phyloP scores from a whole-genome alignment of 768 basidiomycete species.

The Serendipita indica region DNA sequence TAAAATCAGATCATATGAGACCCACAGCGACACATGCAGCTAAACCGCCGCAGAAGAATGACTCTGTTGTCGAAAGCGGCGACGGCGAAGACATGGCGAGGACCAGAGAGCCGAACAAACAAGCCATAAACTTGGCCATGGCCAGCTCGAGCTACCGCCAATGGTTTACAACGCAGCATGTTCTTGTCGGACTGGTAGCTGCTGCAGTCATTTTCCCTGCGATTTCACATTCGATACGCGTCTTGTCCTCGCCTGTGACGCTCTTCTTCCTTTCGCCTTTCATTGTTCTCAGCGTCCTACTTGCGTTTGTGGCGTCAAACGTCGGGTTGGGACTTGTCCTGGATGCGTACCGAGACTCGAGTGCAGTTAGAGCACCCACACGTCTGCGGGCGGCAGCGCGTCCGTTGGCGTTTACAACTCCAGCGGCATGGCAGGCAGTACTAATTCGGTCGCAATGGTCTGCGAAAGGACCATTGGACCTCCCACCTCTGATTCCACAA shows the following conservation, averaged over 20 bases:
- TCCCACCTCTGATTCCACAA: slow-evolving; percentile 49
- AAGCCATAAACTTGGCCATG: not conserved
- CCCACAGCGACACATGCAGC: slow-evolving; percentile 84
- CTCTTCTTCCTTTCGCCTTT: slow-evolving; percentile 51
- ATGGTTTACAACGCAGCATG: not conserved
- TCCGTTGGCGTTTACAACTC: slow-evolving; percentile 75
- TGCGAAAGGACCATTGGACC: slow-evolving; percentile 48
- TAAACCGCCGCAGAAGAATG: slow-evolving; percentile 77
- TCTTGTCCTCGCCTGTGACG: slow-evolving; percentile 46
- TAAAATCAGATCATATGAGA: slow-evolving; percentile 12
- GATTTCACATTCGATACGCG: not conserved
- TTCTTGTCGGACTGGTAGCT: slow-evolving; percentile 3
- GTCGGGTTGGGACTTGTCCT: slow-evolving; percentile 29
- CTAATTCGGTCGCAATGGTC: slow-evolving; percentile 85
- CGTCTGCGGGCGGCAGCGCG: slow-evolving; percentile 37
- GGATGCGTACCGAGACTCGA: slow-evolving; percentile 11
- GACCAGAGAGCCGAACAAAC: slow-evolving; percentile 6
- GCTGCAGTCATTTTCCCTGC: not conserved
- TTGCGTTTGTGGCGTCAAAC: slow-evolving; percentile 39
- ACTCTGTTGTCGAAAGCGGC: slow-evolving; percentile 52
- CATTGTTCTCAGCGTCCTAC: slow-evolving; percentile 32
- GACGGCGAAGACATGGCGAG: slow-evolving; percentile 9
- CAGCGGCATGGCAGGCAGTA: slow-evolving; percentile 89
- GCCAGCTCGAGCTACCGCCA: not conserved
- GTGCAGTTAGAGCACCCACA: slow-evolving; percentile 8